phyloP scores from a whole-genome alignment of 768 basidiomycete genomes.

The Leccinum sublutescens region DNA sequence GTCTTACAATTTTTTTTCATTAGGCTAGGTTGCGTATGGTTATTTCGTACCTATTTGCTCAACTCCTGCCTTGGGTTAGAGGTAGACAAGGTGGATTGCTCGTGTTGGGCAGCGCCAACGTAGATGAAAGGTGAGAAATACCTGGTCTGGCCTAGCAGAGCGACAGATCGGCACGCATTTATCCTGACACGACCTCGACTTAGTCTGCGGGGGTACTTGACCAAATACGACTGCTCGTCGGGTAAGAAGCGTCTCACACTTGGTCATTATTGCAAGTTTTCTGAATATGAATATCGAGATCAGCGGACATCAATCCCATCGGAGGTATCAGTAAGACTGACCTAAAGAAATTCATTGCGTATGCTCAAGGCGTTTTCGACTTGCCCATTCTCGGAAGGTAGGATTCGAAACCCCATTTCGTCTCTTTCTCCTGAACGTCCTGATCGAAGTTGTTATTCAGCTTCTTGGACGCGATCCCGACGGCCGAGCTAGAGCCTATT shows the following conservation, averaged over 20 bases:
- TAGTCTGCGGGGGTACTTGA: slow-evolving; percentile 93
- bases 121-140: slow-evolving; percentile 83
- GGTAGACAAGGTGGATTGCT: slow-evolving; percentile 83
- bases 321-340: slow-evolving; percentile 98
- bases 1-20: not conserved
- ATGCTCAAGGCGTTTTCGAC: slow-evolving; percentile 74
- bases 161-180: not conserved
- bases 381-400: slow-evolving; percentile 82
- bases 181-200: not conserved
- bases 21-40: slow-evolving; percentile 95
- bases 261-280: not conserved
- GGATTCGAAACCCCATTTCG: slow-evolving; percentile 6
- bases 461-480: slow-evolving; percentile 89
- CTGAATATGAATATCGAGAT: slow-evolving; percentile 2
- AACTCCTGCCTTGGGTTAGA: slow-evolving; percentile 89
- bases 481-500: slow-evolving; percentile 95
- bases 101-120: slow-evolving; percentile 97
- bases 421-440: not conserved
- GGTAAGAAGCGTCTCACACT: slow-evolving; percentile 39
- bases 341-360: slow-evolving; percentile 92
- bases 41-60: slow-evolving; percentile 90
- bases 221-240: slow-evolving; percentile 96
- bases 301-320: slow-evolving; percentile 97
- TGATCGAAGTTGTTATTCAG: slow-evolving; percentile 38
- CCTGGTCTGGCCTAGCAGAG: not conserved